Conservation (phyloP, 2,329 filamentous ascomycete genomes). For the Grosmannia clavigera region DNA sequence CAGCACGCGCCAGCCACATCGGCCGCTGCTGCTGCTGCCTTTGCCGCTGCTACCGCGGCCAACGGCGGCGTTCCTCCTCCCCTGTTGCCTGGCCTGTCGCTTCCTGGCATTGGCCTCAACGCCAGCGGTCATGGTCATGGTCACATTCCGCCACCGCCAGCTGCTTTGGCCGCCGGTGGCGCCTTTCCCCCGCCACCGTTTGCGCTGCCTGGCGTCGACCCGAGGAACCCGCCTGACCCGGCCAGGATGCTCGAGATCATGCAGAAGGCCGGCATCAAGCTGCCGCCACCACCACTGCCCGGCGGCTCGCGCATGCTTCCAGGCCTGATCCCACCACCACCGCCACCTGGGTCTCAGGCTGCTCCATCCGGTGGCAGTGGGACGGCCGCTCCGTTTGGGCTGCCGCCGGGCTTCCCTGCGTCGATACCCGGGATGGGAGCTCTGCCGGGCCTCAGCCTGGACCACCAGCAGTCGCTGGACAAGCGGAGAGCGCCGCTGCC, state of each 20-base stretch:
- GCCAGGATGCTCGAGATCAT: constrained; percentile 51
- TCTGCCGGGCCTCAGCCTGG: constrained; percentile 21
- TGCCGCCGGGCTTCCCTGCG: constrained; percentile 18
- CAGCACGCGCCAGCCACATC: background rate
- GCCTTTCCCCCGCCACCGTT: constrained; percentile 29
- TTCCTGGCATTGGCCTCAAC: constrained; percentile 36
- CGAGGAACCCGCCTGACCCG: constrained; percentile 47
- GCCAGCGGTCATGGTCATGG: background rate
- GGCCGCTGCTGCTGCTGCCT: background rate
- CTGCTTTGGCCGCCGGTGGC: constrained; percentile 28
- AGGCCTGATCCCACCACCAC: constrained; percentile 30
- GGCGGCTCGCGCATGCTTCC: constrained; percentile 30
- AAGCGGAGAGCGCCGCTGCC: constrained; percentile 58
- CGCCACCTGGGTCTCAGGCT: constrained; percentile 20
- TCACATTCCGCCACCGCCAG: constrained; percentile 29
- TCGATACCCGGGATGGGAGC: constrained; percentile 17
- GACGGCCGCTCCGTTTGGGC: constrained; percentile 14
- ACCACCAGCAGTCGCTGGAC: constrained; percentile 21
- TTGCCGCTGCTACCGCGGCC: constrained; percentile 30
- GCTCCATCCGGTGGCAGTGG: background rate
- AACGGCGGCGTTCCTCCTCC: background rate
- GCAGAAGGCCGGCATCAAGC: constrained; percentile 50
- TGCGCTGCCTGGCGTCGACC: constrained; percentile 41
- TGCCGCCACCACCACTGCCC: constrained; percentile 41
- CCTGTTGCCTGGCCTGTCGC: constrained; percentile 47